Percentiles rank a stretch among this genome's conserved stretches.
Conservation (phyloP, 305 asterid genomes). For the Ajuga reptans region DNA sequence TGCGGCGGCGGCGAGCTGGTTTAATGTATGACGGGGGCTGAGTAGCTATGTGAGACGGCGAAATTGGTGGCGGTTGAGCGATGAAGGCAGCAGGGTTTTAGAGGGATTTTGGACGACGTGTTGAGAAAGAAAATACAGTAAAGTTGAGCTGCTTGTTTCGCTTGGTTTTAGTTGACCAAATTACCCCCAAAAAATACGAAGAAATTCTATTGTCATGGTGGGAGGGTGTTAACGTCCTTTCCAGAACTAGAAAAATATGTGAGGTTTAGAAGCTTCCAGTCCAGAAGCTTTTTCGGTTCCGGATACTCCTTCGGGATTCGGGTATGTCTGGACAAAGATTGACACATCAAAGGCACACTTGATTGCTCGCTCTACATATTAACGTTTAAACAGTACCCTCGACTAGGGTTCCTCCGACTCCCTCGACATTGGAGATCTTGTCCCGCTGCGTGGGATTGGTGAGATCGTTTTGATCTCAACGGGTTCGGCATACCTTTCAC, state of each 20-base stretch:
- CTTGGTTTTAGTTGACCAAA: neutral
- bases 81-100: constrained; percentile 26
- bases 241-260: neutral
- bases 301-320: too few relatives aligned
- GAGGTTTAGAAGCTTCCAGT: neutral
- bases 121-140: constrained; percentile 20
- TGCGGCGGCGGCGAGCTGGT: neutral
- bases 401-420: too few relatives aligned
- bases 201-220: neutral
- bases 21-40: neutral
- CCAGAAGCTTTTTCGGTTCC: neutral
- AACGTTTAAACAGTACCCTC: too few relatives aligned
- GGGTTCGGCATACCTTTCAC: too few relatives aligned
- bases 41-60: neutral
- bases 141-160: neutral
- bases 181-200: neutral
- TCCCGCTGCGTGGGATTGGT: too few relatives aligned
- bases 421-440: too few relatives aligned
- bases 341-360: too few relatives aligned
- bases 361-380: too few relatives aligned
- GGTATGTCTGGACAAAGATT: too few relatives aligned
- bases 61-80: constrained; percentile 16
- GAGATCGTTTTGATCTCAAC: too few relatives aligned
- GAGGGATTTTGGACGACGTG: constrained; percentile 31
- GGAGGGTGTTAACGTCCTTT: constrained; percentile 6